A percentile compares a stretch with the other conserved stretches of the same genome.
Evolutionary conservation across 805 yeast genomes (phyloP).

Genomic region (Kodamaea jinghongensis): DNA sequence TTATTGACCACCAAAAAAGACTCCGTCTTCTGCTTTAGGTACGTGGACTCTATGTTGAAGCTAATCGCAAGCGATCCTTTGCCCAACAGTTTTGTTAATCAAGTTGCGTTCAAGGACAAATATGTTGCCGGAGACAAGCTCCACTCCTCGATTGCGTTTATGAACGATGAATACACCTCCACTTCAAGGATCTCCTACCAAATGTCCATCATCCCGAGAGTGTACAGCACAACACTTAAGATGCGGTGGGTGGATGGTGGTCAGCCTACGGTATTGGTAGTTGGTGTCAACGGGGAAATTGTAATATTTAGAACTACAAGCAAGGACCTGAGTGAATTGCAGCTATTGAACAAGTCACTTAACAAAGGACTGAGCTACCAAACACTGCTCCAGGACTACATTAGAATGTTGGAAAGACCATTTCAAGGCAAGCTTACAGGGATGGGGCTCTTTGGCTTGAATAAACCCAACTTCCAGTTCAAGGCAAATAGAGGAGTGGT

Average conservation of each 20-base stretch:
- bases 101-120: conserved; percentile 19
- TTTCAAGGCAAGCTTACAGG: conserved; percentile 38
- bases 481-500: conserved; percentile 21
- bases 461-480: conserved; percentile 36
- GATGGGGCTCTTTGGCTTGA: conserved; percentile 34
- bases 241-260: conserved; percentile 19
- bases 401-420: conserved; percentile 29
- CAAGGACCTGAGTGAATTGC: conserved; percentile 14
- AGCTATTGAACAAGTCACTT: conserved; percentile 14
- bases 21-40: conserved; percentile 31
- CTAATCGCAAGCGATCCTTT: conserved; percentile 29
- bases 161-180: conserved; percentile 15
- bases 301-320: conserved; percentile 16
- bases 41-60: conserved; percentile 10
- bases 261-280: conserved; percentile 19
- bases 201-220: conserved; percentile 33
- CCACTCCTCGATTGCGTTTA: conserved; percentile 29
- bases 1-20: conserved; percentile 34
- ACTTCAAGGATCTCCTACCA: conserved; percentile 15
- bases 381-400: conserved; percentile 13
- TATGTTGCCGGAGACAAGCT: conserved; percentile 35
- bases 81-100: conserved; percentile 34
- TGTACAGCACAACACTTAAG: conserved; percentile 22
- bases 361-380: conserved; percentile 6
- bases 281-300: conserved; percentile 41